Evolutionary conservation across 768 basidiomycete genomes (phyloP), one percentile per base, ranked within the genome.

Genomic region (Termitomyces bulborhizus): DNA sequence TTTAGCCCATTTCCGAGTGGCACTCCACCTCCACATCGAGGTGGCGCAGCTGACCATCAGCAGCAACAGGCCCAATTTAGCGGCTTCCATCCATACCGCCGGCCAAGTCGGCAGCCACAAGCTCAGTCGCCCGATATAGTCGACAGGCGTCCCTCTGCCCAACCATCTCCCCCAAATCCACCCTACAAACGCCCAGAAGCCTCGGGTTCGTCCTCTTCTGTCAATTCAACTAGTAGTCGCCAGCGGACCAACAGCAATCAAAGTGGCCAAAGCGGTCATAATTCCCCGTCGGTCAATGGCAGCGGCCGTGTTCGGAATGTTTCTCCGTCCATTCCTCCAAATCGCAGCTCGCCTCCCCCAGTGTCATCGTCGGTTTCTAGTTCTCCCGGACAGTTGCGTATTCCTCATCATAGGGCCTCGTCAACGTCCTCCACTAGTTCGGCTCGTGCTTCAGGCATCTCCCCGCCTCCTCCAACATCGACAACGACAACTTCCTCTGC

Each of bases 51-150:
- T 55, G 69, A 69, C 42, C 74, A 72, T 52, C 73, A 78, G 56
- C 74, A 79, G 60, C 71, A 72, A 51, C 64, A 69, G 32, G 61
- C 65, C 24, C 78, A 76, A 54, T 74, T 74, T 64, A 75, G 75
- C 36, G 89, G 87, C 27, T 92, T 84, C 66, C 89, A 91, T 67
- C 90, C 90, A 53, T 91, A 91, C 76, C 86, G 89, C 54, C 81
- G 89, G 13, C 88, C 88, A 21, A 76, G 69, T 62, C 76, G 79
- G 27, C 79, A 78, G 62, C 71, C 71, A 34, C 71, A 74, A 21
- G 63, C 67, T 18, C 71, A 63, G 46, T 66, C 72, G 21, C 57
- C 68, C 39, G 69, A 69, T 64, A 64, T 64, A 32, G 52, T 60
- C 44, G 84, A 86, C 53, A 80, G 83, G 79, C 79, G 82, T 51